A percentile compares a stretch with the other conserved stretches of the same genome.
Evolutionary conservation across 805 yeast species (phyloP).

Genomic region (Candida taoyuanica): DNA sequence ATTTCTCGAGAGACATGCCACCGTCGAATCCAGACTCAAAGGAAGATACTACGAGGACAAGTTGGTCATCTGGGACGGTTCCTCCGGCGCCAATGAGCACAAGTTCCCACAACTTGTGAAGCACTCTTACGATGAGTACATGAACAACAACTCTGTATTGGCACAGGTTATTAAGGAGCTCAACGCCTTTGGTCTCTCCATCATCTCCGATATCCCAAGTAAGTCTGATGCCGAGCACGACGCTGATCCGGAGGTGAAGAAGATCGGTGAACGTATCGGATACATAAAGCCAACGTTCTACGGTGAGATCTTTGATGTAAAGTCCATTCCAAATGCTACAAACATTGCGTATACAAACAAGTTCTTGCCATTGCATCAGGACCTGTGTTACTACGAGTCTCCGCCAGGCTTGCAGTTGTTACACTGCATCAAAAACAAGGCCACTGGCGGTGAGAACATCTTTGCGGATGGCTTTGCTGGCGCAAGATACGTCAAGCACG

Average conservation of each 20-base stretch:
- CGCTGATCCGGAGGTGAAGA: conserved; percentile 28
- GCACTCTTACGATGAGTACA: conserved; percentile 13
- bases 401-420: conserved; percentile 77
- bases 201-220: conserved; percentile 51
- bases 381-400: conserved; percentile 68
- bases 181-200: conserved; percentile 52
- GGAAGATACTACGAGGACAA: conserved; percentile 33
- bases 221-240: conserved; percentile 35
- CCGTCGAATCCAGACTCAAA: conserved; percentile 26
- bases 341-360: conserved; percentile 67
- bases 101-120: conserved; percentile 16
- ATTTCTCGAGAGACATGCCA: conserved; percentile 44
- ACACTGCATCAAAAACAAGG: conserved; percentile 50
- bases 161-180: conserved; percentile 39
- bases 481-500: conserved; percentile 47
- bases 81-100: conserved; percentile 3
- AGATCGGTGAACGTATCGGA: conserved; percentile 53
- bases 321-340: conserved; percentile 45
- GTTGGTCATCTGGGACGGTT: conserved; percentile 44
- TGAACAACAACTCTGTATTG: conserved; percentile 22
- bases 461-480: conserved; percentile 71
- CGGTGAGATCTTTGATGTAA: conserved; percentile 68
- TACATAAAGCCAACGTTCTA: conserved; percentile 68
- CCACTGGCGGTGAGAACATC: conserved; percentile 62
- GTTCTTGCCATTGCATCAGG: conserved; percentile 73